Evolutionary conservation across 495 filamentous ascomycete genomes (phyloP), one percentile per base, ranked within the genome.

Genomic region (Podospora conica): DNA sequence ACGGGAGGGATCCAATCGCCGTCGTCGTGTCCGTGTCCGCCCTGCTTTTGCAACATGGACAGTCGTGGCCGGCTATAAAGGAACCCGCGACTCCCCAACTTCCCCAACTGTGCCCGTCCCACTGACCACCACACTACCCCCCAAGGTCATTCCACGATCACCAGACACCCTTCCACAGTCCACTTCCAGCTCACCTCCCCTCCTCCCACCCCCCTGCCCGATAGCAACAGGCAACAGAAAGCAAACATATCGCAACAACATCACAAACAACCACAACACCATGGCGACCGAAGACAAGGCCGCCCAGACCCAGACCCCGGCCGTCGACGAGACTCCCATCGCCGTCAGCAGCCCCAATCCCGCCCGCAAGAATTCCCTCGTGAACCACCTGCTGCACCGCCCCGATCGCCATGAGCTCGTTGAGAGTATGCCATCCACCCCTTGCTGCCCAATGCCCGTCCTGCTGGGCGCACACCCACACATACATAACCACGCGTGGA

Each of bases 341-440:
- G 88, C 90, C n/a, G 85, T 90, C 62, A 79, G 84, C 66, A 70
- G 74, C 22, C 74, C 77, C 22, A 75, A 80, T 66, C 53, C 67
- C 1, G 87, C 87, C 69, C 88, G 93, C 70, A 91, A 91, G 77
- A 88, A 96, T 80, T 92, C 90, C n/a, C 86, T 97, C 29, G 91
- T 95, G 78, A 91, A 90, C 70, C 90, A 93, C 71, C 84, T 96
- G 65, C 85, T 88, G 72, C 85, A 85, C 64, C 89, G 92, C 48
- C 92, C 92, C 11, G 90, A 93, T 22, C 81, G 86, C 54, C 81
- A 92, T 72, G 92, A 96, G 66, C 86, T 97, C 60, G 91, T 96
- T 61, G 90, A 93, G 70, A 89, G 90, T 93, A 83, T 31, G 85
- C 73, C 28, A 55, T 11, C 21, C 68, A 48, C 58, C 57, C 54